phyloP scores from a whole-genome alignment of 1,139 yeast genomes.

The Pichia sp. region DNA sequence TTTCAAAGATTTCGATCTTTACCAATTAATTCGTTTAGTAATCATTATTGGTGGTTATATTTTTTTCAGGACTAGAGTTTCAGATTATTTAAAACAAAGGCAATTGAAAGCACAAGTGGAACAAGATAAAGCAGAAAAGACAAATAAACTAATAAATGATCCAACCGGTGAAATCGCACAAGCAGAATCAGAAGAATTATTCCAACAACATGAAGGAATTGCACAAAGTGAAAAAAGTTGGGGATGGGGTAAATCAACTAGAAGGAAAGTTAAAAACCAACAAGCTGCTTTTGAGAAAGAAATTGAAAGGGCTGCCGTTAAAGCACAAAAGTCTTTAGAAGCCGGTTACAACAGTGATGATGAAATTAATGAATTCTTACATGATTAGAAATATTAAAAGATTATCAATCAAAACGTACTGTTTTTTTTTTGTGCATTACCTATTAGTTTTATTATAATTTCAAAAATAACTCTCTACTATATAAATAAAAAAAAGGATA shows the following conservation, averaged over 20 bases:
- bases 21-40: slow-evolving; percentile 35
- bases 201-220: slow-evolving; percentile 6
- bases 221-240: slow-evolving; percentile 38
- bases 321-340: slow-evolving; percentile 29
- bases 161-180: slow-evolving; percentile 14
- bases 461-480: no score
- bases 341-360: slow-evolving; percentile 55
- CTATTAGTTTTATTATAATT: no score
- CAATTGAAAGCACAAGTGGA: slow-evolving; percentile 48
- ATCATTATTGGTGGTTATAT: slow-evolving; percentile 42
- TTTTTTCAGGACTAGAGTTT: slow-evolving; percentile 36
- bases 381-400: slow-evolving; percentile 31
- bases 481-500: no score
- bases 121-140: slow-evolving; percentile 40
- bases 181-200: slow-evolving; percentile 16
- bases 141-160: slow-evolving; percentile 30
- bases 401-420: background rate
- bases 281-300: slow-evolving; percentile 48
- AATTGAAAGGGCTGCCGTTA: slow-evolving; percentile 26
- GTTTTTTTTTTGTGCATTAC: background rate
- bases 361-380: slow-evolving; percentile 60
- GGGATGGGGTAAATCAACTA: slow-evolving; percentile 78
- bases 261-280: slow-evolving; percentile 50
- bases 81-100: slow-evolving; percentile 40
- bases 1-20: slow-evolving; percentile 30